A percentile compares a stretch with the other conserved stretches of the same genome.
Conservation (phyloP, 2,329 filamentous ascomycete genomes). For the Fusarium musae region DNA sequence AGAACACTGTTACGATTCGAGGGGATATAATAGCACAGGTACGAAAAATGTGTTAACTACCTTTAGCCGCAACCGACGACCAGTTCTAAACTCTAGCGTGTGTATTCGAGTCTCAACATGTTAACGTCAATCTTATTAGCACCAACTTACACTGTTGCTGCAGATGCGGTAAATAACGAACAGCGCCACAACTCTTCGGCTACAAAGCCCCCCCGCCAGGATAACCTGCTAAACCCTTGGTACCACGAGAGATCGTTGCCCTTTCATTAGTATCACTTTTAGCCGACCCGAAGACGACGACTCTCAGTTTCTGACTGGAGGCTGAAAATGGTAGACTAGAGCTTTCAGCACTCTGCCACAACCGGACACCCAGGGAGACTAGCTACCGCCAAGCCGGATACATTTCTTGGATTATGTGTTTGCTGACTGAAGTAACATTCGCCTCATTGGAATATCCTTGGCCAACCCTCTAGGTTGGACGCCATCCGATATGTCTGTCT, state of each 20-base stretch:
- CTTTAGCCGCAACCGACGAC: constrained; percentile 6
- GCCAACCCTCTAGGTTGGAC: background rate
- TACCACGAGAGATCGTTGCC: constrained; percentile 12
- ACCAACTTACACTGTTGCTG: background rate
- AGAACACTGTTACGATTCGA: constrained; percentile 8
- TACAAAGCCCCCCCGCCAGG: constrained; percentile 11
- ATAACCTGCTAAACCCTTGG: background rate
- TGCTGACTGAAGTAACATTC: constrained; percentile 16
- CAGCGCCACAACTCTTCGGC: constrained; percentile 35
- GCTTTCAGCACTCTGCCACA: background rate
- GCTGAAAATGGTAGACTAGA: background rate
- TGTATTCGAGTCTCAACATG: constrained; percentile 8
- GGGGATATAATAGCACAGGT: background rate
- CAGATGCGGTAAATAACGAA: constrained; percentile 18
- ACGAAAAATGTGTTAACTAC: background rate
- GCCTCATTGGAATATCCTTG: background rate
- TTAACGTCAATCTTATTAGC: constrained; percentile 3
- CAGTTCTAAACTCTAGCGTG: constrained; percentile 7
- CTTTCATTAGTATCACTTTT: constrained; percentile 17
- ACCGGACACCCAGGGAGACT: constrained; percentile 15
- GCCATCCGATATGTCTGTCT: background rate
- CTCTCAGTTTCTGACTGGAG: background rate
- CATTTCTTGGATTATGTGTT: background rate
- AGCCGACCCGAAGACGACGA: constrained; percentile 19
- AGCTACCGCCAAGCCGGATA: constrained; percentile 29